Percentiles rank a stretch among this genome's conserved stretches.
Evolutionary conservation across 768 basidiomycete genomes (phyloP).

Genomic region (Royoungia palumana): DNA sequence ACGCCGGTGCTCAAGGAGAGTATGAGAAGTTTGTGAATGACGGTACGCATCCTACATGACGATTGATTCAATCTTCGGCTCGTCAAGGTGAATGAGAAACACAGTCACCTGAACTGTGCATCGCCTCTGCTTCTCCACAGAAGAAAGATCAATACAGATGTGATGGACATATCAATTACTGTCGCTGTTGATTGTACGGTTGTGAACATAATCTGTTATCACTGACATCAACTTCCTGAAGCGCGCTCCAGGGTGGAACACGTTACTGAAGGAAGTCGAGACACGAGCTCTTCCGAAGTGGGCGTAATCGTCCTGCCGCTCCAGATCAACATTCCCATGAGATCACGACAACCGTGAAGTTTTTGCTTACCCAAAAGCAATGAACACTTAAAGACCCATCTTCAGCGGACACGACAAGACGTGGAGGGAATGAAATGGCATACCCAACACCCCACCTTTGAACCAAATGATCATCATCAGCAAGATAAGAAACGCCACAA

Average conservation of each 20-base stretch:
- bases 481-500: neutral
- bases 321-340: neutral
- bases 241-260: neutral
- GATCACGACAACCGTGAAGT: too few relatives aligned
- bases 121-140: slow-evolving; percentile 16
- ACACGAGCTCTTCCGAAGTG: slow-evolving; percentile 9
- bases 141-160: slow-evolving; percentile 6
- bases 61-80: neutral
- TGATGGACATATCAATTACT: slow-evolving; percentile 16
- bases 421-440: neutral
- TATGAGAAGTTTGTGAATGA: slow-evolving; percentile 14
- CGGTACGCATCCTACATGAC: slow-evolving; percentile 14
- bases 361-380: slow-evolving; percentile 10
- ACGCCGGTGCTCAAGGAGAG: slow-evolving; percentile 14
- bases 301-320: slow-evolving; percentile 9
- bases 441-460: slow-evolving; percentile 12
- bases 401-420: neutral
- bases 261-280: slow-evolving; percentile 7
- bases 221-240: neutral
- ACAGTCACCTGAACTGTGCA: slow-evolving; percentile 10
- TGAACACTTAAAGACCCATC: slow-evolving; percentile 4
- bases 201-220: slow-evolving; percentile 7
- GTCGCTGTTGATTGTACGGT: slow-evolving; percentile 5
- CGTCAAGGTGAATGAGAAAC: neutral
- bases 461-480: slow-evolving; percentile 1